Conservation (phyloP, 1,284 basidiomycete genomes). For the Anthracocystis panici-leucophaei region DNA sequence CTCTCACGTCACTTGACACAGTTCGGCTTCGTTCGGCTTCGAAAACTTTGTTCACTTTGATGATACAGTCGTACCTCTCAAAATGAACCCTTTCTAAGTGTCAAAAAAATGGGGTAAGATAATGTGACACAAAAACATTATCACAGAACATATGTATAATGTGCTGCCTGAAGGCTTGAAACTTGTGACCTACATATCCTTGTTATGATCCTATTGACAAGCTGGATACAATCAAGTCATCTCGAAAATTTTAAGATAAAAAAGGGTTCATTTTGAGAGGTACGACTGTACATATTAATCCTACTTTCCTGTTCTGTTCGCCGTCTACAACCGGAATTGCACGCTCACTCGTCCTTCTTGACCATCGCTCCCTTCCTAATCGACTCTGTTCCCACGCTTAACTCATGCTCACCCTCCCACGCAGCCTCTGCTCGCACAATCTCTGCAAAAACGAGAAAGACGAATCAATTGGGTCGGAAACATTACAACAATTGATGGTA, state of each 20-base stretch:
- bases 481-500: conserved; percentile 9
- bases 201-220: too few species aligned
- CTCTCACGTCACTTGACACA: not conserved
- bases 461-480: not conserved
- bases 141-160: too few species aligned
- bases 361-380: not conserved
- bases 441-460: not conserved
- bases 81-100: too few species aligned
- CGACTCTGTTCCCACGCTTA: not conserved
- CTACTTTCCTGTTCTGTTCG: not conserved
- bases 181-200: too few species aligned
- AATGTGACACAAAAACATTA: too few species aligned
- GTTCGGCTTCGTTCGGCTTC: not conserved
- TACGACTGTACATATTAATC: too few species aligned
- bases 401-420: not conserved
- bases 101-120: too few species aligned
- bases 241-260: too few species aligned
- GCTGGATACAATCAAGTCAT: too few species aligned
- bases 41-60: not conserved
- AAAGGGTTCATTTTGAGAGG: too few species aligned
- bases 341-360: not conserved
- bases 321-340: not conserved
- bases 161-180: too few species aligned
- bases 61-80: too few species aligned
- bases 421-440: not conserved